Percentiles rank a stretch among this genome's conserved stretches.
These are phyloP conservation scores for Kockovaella imperatae DNA, from an alignment of 768 basidiomycete species.

Conservation along the genomic window DNA sequence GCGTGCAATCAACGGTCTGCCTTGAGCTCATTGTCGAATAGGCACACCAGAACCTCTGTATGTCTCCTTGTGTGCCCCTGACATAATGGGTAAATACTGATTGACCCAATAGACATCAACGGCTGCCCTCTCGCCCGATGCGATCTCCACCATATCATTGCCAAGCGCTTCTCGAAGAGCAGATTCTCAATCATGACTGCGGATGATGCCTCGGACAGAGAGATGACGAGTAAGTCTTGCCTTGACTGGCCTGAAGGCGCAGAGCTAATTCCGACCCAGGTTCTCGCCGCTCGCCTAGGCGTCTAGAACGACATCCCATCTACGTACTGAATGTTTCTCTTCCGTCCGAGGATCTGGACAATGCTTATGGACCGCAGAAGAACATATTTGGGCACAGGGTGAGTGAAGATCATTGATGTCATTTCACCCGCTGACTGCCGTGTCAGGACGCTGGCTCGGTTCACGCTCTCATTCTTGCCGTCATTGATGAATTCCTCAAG, in stretches of 20 bases:
- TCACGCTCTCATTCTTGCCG: constrained; percentile 53
- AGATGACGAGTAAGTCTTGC: neutral
- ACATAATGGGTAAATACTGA: neutral
- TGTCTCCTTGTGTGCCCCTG: constrained; percentile 29
- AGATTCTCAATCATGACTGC: neutral
- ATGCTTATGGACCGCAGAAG: constrained; percentile 73
- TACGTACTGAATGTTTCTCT: constrained; percentile 72
- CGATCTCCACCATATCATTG: constrained; percentile 22
- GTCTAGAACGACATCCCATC: constrained; percentile 67
- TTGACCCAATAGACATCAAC: constrained; percentile 19
- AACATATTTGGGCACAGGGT: constrained; percentile 61
- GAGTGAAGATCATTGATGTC: constrained; percentile 14
- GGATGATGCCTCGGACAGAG: constrained; percentile 9
- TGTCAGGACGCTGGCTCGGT: constrained; percentile 50
- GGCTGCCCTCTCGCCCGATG: constrained; percentile 18
- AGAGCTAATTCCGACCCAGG: constrained; percentile 35
- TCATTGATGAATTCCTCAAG: constrained; percentile 58
- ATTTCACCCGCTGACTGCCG: constrained; percentile 9
- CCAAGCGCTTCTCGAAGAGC: constrained; percentile 16
- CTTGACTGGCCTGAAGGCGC: neutral
- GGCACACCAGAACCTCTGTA: constrained; percentile 84
- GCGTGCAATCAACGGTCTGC: constrained; percentile 16
- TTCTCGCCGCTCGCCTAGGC: constrained; percentile 65
- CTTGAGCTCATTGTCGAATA: constrained; percentile 43
- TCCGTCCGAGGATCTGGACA: constrained; percentile 62